Percentiles rank a stretch among this genome's conserved stretches.
These are phyloP conservation scores for Blumeria graminis DNA, from an alignment of 2,329 filamentous ascomycete genomes.

Conservation along the genomic window DNA sequence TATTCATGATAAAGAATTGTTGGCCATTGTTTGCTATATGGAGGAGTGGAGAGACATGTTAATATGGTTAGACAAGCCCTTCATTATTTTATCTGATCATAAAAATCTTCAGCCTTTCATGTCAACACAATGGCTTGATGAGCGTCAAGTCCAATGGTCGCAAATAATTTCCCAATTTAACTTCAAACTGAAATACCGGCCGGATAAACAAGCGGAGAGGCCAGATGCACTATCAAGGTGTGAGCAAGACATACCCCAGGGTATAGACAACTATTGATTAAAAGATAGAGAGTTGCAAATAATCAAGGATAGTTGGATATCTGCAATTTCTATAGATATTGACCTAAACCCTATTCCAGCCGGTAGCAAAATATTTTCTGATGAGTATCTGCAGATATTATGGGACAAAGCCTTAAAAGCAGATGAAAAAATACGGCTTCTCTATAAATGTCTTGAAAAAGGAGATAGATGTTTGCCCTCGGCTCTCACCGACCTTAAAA, in stretches of 20 bases:
- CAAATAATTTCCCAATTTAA: background rate
- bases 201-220: background rate
- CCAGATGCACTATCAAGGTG: background rate
- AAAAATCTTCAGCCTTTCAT: background rate
- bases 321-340: no score
- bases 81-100: background rate
- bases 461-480: no score
- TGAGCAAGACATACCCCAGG: background rate
- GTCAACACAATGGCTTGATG: background rate
- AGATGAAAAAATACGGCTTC: no score
- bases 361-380: no score
- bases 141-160: background rate
- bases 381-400: no score
- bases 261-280: background rate
- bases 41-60: background rate
- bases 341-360: no score
- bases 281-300: background rate
- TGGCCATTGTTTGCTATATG: background rate
- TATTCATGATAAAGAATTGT: constrained; percentile 1
- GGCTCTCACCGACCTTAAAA: no score
- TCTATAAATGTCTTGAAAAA: no score
- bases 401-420: no score
- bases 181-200: background rate
- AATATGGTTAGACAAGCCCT: background rate
- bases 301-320: background rate